Evolutionary conservation across 805 yeast genomes (phyloP).

Genomic region (Zygoascus flipseniorum): DNA sequence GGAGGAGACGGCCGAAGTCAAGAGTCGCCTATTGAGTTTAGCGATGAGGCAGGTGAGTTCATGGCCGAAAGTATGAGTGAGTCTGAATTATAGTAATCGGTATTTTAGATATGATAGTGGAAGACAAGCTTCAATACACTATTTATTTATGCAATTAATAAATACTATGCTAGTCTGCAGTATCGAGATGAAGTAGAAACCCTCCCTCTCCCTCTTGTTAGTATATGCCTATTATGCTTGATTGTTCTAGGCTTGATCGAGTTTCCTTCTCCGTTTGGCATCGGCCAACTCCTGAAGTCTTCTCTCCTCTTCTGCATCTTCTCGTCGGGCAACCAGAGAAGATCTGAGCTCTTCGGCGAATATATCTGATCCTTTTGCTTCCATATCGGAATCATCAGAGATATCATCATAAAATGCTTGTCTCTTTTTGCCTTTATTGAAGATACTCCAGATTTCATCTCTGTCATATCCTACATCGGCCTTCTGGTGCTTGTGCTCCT

Average conservation of each 20-base stretch:
- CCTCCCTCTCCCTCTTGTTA: background rate
- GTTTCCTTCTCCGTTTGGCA: slow-evolving; percentile 14
- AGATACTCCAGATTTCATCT: slow-evolving; percentile 85
- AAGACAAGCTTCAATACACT: background rate
- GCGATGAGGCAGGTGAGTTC: slow-evolving; percentile 8
- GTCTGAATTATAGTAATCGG: slow-evolving; percentile 12
- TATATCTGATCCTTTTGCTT: slow-evolving; percentile 86
- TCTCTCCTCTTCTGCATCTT: slow-evolving; percentile 61
- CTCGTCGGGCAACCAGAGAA: slow-evolving; percentile 57
- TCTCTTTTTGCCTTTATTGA: slow-evolving; percentile 56
- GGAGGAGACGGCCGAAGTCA: background rate
- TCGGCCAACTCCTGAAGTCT: slow-evolving; percentile 15
- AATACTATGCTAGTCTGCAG: background rate
- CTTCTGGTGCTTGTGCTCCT: slow-evolving; percentile 21
- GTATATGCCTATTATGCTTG: background rate
- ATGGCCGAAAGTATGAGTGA: slow-evolving; percentile 21
- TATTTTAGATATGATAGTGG: background rate
- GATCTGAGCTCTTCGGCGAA: slow-evolving; percentile 74
- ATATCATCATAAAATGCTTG: slow-evolving; percentile 36
- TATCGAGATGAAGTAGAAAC: background rate
- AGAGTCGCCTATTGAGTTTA: background rate
- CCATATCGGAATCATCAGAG: slow-evolving; percentile 67
- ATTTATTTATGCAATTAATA: background rate
- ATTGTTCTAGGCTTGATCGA: background rate
- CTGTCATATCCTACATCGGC: slow-evolving; percentile 43